These are phyloP conservation scores for Nigrospora oryzae DNA, from an alignment of 2,329 filamentous ascomycete genomes.

Conservation along the genomic window DNA sequence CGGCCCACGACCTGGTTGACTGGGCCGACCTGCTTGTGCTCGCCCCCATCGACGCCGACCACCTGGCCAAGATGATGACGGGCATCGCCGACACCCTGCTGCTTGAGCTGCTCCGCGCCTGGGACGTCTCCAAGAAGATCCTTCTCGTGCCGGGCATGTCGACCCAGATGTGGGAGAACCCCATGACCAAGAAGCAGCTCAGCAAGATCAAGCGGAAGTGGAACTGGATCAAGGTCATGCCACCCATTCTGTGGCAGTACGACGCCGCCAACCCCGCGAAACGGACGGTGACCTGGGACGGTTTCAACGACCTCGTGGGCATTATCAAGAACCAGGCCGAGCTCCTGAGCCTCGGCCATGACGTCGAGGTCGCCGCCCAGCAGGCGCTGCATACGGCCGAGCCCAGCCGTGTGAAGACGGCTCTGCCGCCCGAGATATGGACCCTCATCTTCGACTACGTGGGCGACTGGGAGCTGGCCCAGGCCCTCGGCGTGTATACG, in stretches of 20 bases:
- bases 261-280: constrained; percentile 39
- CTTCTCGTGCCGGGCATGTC: constrained; percentile 86
- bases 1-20: constrained; percentile 61
- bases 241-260: constrained; percentile 77
- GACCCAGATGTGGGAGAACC: constrained; percentile 80
- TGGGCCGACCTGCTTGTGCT: constrained; percentile 86
- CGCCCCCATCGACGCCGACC: constrained; percentile 76
- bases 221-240: constrained; percentile 77
- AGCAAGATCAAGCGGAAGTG: constrained; percentile 76
- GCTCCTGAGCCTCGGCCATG: constrained; percentile 63
- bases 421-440: constrained; percentile 81
- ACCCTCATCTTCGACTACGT: constrained; percentile 77
- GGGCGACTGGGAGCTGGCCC: constrained; percentile 85
- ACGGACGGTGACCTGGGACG: constrained; percentile 51
- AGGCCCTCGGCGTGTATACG: constrained; percentile 72
- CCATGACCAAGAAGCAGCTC: constrained; percentile 79
- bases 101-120: constrained; percentile 73
- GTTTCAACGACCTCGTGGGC: constrained; percentile 62
- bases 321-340: constrained; percentile 73
- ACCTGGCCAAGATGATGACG: constrained; percentile 78
- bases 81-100: constrained; percentile 76
- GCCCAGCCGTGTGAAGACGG: constrained; percentile 26
- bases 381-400: constrained; percentile 28
- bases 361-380: constrained; percentile 49
- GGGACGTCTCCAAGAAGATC: constrained; percentile 80